Conservation (phyloP, 1,284 basidiomycete species). For the Puccinia triticina region DNA sequence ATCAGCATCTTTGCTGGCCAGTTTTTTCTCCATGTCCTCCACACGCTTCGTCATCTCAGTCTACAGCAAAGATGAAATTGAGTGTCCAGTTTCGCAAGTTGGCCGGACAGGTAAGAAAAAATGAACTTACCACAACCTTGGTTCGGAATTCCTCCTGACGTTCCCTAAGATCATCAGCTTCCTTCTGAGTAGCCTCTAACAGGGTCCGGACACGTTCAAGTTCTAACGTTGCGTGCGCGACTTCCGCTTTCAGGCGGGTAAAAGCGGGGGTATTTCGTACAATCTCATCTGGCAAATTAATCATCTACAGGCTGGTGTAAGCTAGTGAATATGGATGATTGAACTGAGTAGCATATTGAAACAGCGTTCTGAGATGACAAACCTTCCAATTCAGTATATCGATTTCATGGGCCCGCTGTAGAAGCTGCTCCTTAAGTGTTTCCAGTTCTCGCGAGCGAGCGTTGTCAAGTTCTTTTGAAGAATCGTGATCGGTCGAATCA, state of each 20-base stretch:
- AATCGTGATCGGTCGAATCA: slow-evolving; percentile 50
- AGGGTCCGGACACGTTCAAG: slow-evolving; percentile 54
- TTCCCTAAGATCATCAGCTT: slow-evolving; percentile 55
- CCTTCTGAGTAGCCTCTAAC: slow-evolving; percentile 54
- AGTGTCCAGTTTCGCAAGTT: neutral
- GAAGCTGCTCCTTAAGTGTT: slow-evolving; percentile 51
- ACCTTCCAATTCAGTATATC: slow-evolving; percentile 52
- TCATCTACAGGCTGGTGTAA: slow-evolving; percentile 51
- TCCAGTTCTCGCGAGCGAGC: slow-evolving; percentile 52
- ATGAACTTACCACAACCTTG: slow-evolving; percentile 52
- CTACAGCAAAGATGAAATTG: slow-evolving; percentile 1
- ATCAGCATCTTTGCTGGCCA: slow-evolving; percentile 69
- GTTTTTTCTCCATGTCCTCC: slow-evolving; percentile 53
- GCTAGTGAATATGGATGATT: slow-evolving; percentile 10
- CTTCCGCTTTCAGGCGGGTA: slow-evolving; percentile 54
- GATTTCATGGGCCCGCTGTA: slow-evolving; percentile 51
- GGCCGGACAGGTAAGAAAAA: neutral
- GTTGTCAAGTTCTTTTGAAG: slow-evolving; percentile 44
- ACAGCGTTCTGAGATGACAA: neutral
- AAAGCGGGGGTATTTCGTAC: slow-evolving; percentile 55
- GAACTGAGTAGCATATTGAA: neutral
- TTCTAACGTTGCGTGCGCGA: slow-evolving; percentile 53
- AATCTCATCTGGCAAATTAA: slow-evolving; percentile 56
- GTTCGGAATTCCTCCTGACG: slow-evolving; percentile 54
- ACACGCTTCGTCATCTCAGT: slow-evolving; percentile 45